These are phyloP conservation scores for Acmispon strigosus DNA, from an alignment of 306 rosid species.

Conservation along the genomic window DNA sequence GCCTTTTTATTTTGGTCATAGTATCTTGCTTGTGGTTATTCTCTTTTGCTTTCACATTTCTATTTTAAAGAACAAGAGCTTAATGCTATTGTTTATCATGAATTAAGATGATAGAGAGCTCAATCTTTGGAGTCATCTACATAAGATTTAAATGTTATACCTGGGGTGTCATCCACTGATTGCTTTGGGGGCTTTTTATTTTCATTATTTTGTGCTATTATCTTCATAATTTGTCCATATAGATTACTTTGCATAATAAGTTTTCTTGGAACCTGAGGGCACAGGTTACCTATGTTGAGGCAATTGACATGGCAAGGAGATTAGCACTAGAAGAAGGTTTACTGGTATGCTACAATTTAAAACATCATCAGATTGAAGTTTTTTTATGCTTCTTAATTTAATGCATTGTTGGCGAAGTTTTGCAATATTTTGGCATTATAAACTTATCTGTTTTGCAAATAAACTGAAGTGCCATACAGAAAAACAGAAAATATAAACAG, in stretches of 20 bases:
- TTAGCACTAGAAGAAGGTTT: constrained; percentile 92
- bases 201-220: constrained; percentile 1
- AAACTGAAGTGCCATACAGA: not conserved
- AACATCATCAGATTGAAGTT: not conserved
- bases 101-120: not conserved
- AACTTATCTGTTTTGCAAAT: constrained; percentile 1
- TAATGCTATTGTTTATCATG: not conserved
- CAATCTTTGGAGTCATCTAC: constrained; percentile 7
- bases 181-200: not conserved
- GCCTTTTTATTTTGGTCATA: not conserved
- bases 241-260: not conserved
- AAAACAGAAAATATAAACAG: too few species aligned
- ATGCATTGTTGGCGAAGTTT: not conserved
- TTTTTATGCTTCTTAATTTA: not conserved
- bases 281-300: constrained; percentile 78
- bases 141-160: not conserved
- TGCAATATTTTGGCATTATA: not conserved
- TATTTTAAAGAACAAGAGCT: not conserved
- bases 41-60: constrained; percentile 18
- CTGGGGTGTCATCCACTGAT: not conserved
- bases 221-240: not conserved
- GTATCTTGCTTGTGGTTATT: not conserved
- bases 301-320: constrained; percentile 83
- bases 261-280: constrained; percentile 1
- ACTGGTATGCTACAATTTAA: constrained; percentile 55